Percentiles rank a stretch among this genome's conserved stretches.
These are phyloP conservation scores for Russula sp. DNA, from an alignment of 768 basidiomycete species.

Conservation along the genomic window DNA sequence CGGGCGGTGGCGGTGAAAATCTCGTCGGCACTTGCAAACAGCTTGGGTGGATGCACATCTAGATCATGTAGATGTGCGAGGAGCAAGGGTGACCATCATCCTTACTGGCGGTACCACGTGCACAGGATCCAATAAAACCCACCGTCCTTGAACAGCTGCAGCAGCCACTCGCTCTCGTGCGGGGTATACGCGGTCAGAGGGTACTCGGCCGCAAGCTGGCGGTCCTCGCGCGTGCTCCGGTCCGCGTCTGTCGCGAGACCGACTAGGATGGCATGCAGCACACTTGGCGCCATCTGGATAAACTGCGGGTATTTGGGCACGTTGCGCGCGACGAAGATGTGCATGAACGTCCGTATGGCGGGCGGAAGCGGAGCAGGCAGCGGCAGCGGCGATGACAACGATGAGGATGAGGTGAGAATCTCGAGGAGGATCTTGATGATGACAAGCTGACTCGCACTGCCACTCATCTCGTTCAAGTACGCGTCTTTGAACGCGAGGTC, in stretches of 20 bases:
- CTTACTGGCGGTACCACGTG: slow-evolving; percentile 69
- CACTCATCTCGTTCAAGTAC: no score
- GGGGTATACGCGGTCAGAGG: slow-evolving; percentile 89
- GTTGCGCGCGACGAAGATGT: no score
- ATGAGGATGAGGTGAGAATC: no score
- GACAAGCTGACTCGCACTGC: no score
- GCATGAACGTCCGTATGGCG: no score
- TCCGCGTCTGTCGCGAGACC: slow-evolving; percentile 69
- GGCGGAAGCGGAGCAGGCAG: no score
- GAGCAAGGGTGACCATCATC: slow-evolving; percentile 68
- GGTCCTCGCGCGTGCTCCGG: slow-evolving; percentile 78
- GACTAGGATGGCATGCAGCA: slow-evolving; percentile 70
- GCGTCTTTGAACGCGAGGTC: no score
- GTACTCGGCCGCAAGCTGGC: slow-evolving; percentile 91
- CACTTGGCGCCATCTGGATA: slow-evolving; percentile 49
- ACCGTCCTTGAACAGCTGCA: slow-evolving; percentile 67
- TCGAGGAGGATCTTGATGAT: no score
- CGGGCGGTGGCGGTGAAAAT: slow-evolving; percentile 41
- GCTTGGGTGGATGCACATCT: slow-evolving; percentile 48
- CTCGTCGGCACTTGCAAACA: slow-evolving; percentile 63
- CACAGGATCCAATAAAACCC: slow-evolving; percentile 91
- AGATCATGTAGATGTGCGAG: slow-evolving; percentile 72
- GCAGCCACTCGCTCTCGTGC: slow-evolving; percentile 61
- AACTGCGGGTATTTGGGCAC: slow-evolving; percentile 54
- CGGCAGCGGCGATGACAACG: no score